Conservation (phyloP, 805 yeast species). For the Suhomyces vadensis region DNA sequence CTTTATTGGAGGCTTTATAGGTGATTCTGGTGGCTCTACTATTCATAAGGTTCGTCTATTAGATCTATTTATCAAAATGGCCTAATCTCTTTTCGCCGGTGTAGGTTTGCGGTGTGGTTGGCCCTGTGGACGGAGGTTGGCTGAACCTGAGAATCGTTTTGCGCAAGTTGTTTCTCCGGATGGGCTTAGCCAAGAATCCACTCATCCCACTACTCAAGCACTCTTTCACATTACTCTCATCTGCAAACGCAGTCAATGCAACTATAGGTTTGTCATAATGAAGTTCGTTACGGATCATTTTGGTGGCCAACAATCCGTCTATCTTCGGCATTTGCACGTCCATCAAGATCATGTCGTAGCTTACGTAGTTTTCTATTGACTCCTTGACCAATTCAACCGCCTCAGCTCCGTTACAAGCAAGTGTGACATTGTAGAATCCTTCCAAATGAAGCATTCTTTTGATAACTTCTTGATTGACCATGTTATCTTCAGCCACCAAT, state of each 20-base stretch:
- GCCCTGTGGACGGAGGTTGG: no score
- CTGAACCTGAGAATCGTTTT: slow-evolving; percentile 54
- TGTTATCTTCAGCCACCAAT: slow-evolving; percentile 91
- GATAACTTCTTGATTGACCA: slow-evolving; percentile 92
- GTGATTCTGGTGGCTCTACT: not conserved
- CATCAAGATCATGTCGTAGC: slow-evolving; percentile 83
- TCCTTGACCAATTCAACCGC: slow-evolving; percentile 70
- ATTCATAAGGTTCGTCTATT: slow-evolving; percentile 10
- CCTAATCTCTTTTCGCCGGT: slow-evolving; percentile 27
- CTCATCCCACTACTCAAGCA: slow-evolving; percentile 91
- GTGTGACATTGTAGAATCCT: slow-evolving; percentile 66
- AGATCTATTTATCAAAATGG: no score
- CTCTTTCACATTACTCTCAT: slow-evolving; percentile 81
- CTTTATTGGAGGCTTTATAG: not conserved
- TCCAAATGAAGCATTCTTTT: slow-evolving; percentile 84
- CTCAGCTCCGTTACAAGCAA: slow-evolving; percentile 91
- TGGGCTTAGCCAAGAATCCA: slow-evolving; percentile 87
- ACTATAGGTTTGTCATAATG: slow-evolving; percentile 74
- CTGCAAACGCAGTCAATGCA: slow-evolving; percentile 95
- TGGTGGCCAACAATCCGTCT: slow-evolving; percentile 87
- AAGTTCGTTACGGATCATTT: slow-evolving; percentile 62
- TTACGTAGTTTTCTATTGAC: slow-evolving; percentile 38
- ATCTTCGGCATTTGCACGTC: slow-evolving; percentile 96
- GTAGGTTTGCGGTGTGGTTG: slow-evolving; percentile 34
- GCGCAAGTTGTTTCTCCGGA: slow-evolving; percentile 66